Base-by-base conservation (phyloP, 164 flowering plant genomes). In the Sextonia rubra region DNA sequence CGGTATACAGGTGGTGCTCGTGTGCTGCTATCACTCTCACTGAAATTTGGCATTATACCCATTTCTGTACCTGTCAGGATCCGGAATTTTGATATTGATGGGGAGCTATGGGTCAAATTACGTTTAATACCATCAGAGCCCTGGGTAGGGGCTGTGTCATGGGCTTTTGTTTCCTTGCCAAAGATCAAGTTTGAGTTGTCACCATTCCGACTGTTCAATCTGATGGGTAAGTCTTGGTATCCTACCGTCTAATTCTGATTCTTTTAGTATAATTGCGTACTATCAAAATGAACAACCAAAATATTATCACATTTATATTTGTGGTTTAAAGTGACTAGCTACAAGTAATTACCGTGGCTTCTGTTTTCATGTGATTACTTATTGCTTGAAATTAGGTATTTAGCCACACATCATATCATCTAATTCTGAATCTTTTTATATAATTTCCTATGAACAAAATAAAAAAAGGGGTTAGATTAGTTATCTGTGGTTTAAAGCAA, bases 141-240 rank as follows among this genome's bases (percentile, higher is more conserved):
- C 68, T 95, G 91, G 91, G 96, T 95, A 6, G 99, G 99, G 77
- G 94, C 94, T 71, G 96, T 81, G 72, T 83, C 89, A 60, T 91
- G 96, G 97, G 99, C 99, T 37, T 95, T 95, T 86, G 99, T 94
- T 79, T 88, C 97, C 44, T 91, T 94, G 74, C 98, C 98, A 63
- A 92, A 90, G 81, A 91, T 92, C 80, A 92, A 87, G 72, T 88
- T 95, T 79, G 90, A 86, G 76, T 69, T 94, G 73, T 90, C 99
- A 66, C 98, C 99, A 37, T 95, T 95, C 78, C 99, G 98, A 47
- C 79, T 92, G 70, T 95, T 95, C 85, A 92, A 95, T 82, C 68
- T 95, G 64, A 95, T 95, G 99, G 93, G 99, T 94, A 88, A 64
- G 89, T 73, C 65, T 22, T 61, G 64, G 15, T 14, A 29, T 64